Base-by-base conservation (phyloP, 2,329 filamentous ascomycete species). In the Pseudovirgaria hyperparasitica region DNA sequence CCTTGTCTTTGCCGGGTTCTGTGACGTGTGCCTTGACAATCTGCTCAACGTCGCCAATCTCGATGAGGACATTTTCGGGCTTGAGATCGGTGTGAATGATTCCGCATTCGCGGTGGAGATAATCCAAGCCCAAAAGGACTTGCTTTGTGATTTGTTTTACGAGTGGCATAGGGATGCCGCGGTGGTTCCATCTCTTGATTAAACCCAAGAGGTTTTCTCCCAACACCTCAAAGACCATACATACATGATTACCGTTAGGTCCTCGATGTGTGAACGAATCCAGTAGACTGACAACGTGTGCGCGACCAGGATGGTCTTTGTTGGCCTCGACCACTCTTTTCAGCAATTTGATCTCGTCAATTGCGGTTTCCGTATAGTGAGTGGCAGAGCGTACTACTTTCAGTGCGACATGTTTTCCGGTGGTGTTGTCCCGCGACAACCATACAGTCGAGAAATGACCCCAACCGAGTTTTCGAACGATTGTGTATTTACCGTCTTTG, bases 91-190 rank as follows among this genome's bases (percentile, higher is more conserved):
- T 96, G 57, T 98, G 90, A 48, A 98, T 94, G 59, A 98, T 96
- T 49, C 90, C 90, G 57, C 90, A 98, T 59, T 98, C 87, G 44
- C 90, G 76, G 55, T 98, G 90, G 20, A 98, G 70, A 52, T 96
- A 96, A 56, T 98, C 90, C 37, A 98, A 67, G 21, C 90, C 90
- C 16, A 98, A 72, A 25, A 98, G 67, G 7, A 96, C 90, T 60
- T 98, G 90, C 58, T 96, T 96, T 16, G 90, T 92, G 57, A 98
- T 98, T 55, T 96, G 90, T 65, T 94, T 94, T 52, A 96, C 90
- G 9, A 98, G 68, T 10, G 82, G 72, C 76, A 93, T 92, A 22
- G 90, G 90, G 32, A 98, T 96, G 25, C 90, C 90, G 34, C 90
- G 73, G 55, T 96, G 90, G 54, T 96, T 94, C 86, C 87, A 96